Conservation (phyloP, 2,329 filamentous ascomycete species). For the Amphichorda felina region DNA sequence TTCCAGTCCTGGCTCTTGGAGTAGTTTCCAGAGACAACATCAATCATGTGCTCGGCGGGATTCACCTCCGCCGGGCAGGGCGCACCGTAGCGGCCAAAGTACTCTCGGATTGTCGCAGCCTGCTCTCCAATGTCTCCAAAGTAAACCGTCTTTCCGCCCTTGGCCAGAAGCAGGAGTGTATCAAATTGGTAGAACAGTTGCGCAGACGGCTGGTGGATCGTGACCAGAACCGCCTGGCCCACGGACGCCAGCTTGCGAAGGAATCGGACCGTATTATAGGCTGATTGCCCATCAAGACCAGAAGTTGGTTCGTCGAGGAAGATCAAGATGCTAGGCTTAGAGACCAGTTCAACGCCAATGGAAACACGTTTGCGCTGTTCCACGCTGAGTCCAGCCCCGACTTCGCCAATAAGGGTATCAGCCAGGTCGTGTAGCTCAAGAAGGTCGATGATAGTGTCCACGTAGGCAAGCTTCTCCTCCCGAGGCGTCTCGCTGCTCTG, state of each 20-base stretch:
- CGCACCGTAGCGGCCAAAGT: conserved; percentile 57
- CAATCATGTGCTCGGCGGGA: conserved; percentile 67
- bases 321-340: conserved; percentile 46
- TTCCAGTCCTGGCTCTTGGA: conserved; percentile 47
- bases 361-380: conserved; percentile 44
- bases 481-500: conserved; percentile 53
- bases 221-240: conserved; percentile 57
- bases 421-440: conserved; percentile 35
- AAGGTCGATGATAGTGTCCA: conserved; percentile 64
- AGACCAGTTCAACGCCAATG: conserved; percentile 49
- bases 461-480: conserved; percentile 63
- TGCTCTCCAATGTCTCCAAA: conserved; percentile 53
- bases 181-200: conserved; percentile 58
- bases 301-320: conserved; percentile 54
- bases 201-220: conserved; percentile 60
- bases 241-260: conserved; percentile 52
- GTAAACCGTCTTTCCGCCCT: conserved; percentile 52
- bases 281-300: conserved; percentile 57
- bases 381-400: conserved; percentile 40
- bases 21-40: conserved; percentile 34
- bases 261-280: conserved; percentile 54
- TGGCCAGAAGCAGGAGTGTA: conserved; percentile 50
- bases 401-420: conserved; percentile 32
- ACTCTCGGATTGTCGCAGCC: conserved; percentile 40
- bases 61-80: conserved; percentile 51